Evolutionary conservation across 164 flowering plant genomes (phyloP).

Genomic region (Chimonanthus salicifolius): DNA sequence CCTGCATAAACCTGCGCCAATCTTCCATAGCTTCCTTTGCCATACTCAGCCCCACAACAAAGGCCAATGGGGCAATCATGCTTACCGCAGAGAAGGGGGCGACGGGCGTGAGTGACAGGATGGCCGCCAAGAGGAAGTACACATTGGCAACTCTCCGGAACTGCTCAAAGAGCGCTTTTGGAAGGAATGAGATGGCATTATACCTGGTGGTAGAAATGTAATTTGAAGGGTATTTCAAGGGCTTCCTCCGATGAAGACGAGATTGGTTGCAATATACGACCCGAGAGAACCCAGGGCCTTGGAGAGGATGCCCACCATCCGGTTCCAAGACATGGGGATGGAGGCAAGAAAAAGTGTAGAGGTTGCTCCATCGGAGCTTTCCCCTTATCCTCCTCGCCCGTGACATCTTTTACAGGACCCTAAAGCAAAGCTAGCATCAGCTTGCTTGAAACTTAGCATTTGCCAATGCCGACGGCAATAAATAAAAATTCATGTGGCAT

Average conservation of each 20-base stretch:
- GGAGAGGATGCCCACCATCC: slow-evolving; percentile 41
- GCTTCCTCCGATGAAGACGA: slow-evolving; percentile 46
- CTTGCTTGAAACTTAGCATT: background rate
- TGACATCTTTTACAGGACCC: slow-evolving; percentile 4
- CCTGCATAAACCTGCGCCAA: slow-evolving; percentile 64
- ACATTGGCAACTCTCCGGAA: slow-evolving; percentile 92
- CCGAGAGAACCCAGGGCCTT: slow-evolving; percentile 77
- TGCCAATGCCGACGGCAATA: background rate
- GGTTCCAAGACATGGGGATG: slow-evolving; percentile 24
- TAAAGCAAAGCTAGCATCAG: background rate
- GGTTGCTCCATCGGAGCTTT: slow-evolving; percentile 38
- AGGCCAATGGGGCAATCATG: slow-evolving; percentile 87
- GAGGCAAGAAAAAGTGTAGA: slow-evolving; percentile 44
- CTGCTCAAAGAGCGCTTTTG: slow-evolving; percentile 92
- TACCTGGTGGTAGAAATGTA: slow-evolving; percentile 88
- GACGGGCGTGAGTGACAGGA: slow-evolving; percentile 60
- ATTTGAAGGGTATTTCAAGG: slow-evolving; percentile 60
- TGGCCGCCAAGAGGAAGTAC: slow-evolving; percentile 84
- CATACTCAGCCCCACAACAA: slow-evolving; percentile 97
- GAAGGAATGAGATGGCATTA: slow-evolving; percentile 69
- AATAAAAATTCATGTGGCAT: background rate
- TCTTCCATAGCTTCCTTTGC: slow-evolving; percentile 93
- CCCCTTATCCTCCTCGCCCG: slow-evolving; percentile 26
- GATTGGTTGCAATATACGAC: slow-evolving; percentile 73
- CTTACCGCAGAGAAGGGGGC: slow-evolving; percentile 76